These are phyloP conservation scores for Colletotrichum limetticola DNA, from an alignment of 2,329 filamentous ascomycete species.

Conservation along the genomic window DNA sequence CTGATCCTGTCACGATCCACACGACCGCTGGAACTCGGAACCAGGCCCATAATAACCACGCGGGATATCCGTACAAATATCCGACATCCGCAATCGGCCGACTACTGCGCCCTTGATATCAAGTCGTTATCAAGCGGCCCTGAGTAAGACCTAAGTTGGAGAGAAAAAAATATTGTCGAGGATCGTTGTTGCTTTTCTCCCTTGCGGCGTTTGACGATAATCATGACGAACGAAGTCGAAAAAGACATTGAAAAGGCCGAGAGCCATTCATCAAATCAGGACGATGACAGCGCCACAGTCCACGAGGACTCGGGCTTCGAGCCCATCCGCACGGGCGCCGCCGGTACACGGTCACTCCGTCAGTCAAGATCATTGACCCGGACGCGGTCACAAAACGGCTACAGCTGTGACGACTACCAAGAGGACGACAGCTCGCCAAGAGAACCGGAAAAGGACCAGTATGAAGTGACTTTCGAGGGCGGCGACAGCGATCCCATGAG, in stretches of 20 bases:
- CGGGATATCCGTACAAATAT: slow-evolving; percentile 12
- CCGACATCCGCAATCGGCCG: slow-evolving; percentile 23
- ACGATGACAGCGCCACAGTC: slow-evolving; percentile 15
- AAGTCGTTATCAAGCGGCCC: neutral
- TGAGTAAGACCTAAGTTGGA: neutral
- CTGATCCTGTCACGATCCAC: slow-evolving; percentile 18
- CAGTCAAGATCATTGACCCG: slow-evolving; percentile 40
- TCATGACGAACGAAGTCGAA: slow-evolving; percentile 25
- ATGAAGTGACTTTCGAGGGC: slow-evolving; percentile 80
- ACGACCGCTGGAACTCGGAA: slow-evolving; percentile 30
- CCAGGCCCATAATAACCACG: slow-evolving; percentile 10
- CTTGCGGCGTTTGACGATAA: neutral
- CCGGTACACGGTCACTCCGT: slow-evolving; percentile 16
- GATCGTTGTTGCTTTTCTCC: neutral
- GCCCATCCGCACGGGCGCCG: slow-evolving; percentile 39
- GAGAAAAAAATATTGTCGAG: neutral
- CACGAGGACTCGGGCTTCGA: slow-evolving; percentile 36
- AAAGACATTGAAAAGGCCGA: slow-evolving; percentile 35
- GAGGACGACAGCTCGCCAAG: slow-evolving; percentile 24
- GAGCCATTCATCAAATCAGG: slow-evolving; percentile 17
- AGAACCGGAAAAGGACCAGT: slow-evolving; percentile 56
- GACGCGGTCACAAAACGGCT: slow-evolving; percentile 56
- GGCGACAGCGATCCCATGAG: slow-evolving; percentile 77
- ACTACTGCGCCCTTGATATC: neutral
- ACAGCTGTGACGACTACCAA: slow-evolving; percentile 50